Percentiles rank a stretch among this genome's conserved stretches.
phyloP scores from a whole-genome alignment of 768 basidiomycete genomes.

The Chalciporus chontae region DNA sequence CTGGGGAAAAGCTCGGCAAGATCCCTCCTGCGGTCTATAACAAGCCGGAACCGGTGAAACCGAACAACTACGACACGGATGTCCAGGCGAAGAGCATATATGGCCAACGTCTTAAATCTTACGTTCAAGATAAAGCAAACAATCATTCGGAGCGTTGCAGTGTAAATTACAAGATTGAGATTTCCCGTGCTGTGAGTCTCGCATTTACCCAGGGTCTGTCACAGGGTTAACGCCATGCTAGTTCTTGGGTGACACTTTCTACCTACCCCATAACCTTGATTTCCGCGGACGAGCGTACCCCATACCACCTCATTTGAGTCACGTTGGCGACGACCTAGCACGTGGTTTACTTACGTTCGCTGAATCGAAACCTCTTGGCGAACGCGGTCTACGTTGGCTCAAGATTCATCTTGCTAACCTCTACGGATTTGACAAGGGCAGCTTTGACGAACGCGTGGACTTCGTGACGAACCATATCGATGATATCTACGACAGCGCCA shows the following conservation, averaged over 20 bases:
- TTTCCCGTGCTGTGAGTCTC: constrained; percentile 76
- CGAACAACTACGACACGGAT: constrained; percentile 44
- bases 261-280: constrained; percentile 94
- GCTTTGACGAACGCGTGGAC: constrained; percentile 84
- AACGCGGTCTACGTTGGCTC: constrained; percentile 86
- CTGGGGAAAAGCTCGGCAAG: constrained; percentile 76
- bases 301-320: constrained; percentile 91
- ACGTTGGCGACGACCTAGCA: constrained; percentile 91
- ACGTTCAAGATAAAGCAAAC: constrained; percentile 60
- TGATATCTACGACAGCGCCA: constrained; percentile 79
- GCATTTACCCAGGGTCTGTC: not conserved
- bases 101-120: constrained; percentile 50
- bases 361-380: constrained; percentile 74
- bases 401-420: constrained; percentile 94
- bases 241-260: constrained; percentile 88
- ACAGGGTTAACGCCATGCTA: constrained; percentile 24
- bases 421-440: constrained; percentile 92
- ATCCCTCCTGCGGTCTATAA: constrained; percentile 75
- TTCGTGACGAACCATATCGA: constrained; percentile 73
- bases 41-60: constrained; percentile 56
- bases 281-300: constrained; percentile 98
- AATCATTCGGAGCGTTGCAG: constrained; percentile 91
- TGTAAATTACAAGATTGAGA: constrained; percentile 96
- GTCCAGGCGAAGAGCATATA: constrained; percentile 54
- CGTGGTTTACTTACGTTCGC: constrained; percentile 85